Evolutionary conservation across 257 asterid species (phyloP).

Genomic region (Linderniella brevidens): DNA sequence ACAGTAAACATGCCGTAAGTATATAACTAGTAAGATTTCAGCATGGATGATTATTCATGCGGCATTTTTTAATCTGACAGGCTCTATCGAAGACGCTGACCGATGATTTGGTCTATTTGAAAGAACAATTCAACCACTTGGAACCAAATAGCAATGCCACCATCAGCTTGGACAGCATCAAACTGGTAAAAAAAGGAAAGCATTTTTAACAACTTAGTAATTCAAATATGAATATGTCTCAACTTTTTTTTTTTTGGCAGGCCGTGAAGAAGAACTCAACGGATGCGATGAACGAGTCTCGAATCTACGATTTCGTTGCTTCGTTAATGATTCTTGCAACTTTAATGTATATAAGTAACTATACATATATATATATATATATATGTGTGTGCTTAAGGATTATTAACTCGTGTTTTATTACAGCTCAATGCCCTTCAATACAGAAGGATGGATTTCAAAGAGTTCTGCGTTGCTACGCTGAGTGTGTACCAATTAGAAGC

Average conservation of each 20-base stretch:
- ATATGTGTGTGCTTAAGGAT: not conserved
- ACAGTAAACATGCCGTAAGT: too few relatives aligned
- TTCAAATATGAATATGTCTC: conserved; percentile 9
- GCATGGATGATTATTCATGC: not conserved
- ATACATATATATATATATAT: too few relatives aligned
- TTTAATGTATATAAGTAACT: too few relatives aligned
- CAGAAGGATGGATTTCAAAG: conserved; percentile 90
- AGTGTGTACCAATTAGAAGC: conserved; percentile 80
- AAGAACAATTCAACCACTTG: conserved; percentile 51
- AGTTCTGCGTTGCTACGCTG: conserved; percentile 64
- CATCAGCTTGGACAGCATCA: conserved; percentile 49
- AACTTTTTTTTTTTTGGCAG: conserved; percentile 20
- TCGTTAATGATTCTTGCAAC: conserved; percentile 23
- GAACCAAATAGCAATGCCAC: conserved; percentile 62
- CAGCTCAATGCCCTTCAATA: conserved; percentile 81
- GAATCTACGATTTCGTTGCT: conserved; percentile 56
- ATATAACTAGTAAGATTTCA: not conserved
- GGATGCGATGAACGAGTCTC: conserved; percentile 78
- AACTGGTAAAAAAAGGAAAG: conserved; percentile 22
- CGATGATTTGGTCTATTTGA: conserved; percentile 56
- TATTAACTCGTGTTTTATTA: conserved; percentile 10
- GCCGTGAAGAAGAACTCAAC: conserved; percentile 57
- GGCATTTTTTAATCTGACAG: conserved; percentile 17
- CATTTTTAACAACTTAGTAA: conserved; percentile 5
- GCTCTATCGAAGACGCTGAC: conserved; percentile 66